Percentiles rank a stretch among this genome's conserved stretches.
Evolutionary conservation across 768 basidiomycete species (phyloP).

Genomic region (Hypsizygus marmoreus): DNA sequence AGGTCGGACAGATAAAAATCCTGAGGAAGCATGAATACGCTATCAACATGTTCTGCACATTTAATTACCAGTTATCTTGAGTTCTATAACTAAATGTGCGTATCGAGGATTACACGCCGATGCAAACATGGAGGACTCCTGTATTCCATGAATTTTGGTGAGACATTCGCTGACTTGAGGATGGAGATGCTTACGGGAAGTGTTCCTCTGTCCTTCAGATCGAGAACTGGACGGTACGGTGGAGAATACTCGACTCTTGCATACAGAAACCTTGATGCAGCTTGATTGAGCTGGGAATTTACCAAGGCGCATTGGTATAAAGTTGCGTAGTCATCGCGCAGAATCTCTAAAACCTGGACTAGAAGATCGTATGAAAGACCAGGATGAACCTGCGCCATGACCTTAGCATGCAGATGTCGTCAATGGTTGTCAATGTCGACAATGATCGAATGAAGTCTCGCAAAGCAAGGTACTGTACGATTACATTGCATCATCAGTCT

Average conservation of each 20-base stretch:
- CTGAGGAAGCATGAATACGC: slow-evolving; percentile 12
- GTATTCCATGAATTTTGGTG: not conserved
- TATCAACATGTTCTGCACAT: too few relatives aligned
- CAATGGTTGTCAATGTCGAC: not conserved
- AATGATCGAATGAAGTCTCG: too few relatives aligned
- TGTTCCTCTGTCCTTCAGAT: slow-evolving; percentile 36
- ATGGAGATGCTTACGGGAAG: slow-evolving; percentile 30
- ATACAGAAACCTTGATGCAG: slow-evolving; percentile 49
- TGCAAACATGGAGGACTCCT: slow-evolving; percentile 38
- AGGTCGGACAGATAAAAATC: slow-evolving; percentile 26
- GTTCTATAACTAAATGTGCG: slow-evolving; percentile 38
- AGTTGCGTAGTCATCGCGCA: slow-evolving; percentile 33
- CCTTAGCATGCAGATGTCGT: not conserved
- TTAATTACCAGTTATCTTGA: slow-evolving; percentile 48
- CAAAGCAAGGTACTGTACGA: too few relatives aligned
- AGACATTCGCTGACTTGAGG: not conserved
- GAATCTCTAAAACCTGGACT: slow-evolving; percentile 30
- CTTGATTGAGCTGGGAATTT: slow-evolving; percentile 44
- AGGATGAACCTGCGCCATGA: slow-evolving; percentile 7
- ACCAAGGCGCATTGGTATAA: slow-evolving; percentile 47
- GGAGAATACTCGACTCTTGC: slow-evolving; percentile 44
- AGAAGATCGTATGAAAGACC: slow-evolving; percentile 37
- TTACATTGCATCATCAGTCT: too few relatives aligned
- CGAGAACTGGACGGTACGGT: slow-evolving; percentile 28
- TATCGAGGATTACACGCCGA: slow-evolving; percentile 44